Conservation (phyloP, 495 filamentous ascomycete genomes). For the Penicillium chermesinum region DNA sequence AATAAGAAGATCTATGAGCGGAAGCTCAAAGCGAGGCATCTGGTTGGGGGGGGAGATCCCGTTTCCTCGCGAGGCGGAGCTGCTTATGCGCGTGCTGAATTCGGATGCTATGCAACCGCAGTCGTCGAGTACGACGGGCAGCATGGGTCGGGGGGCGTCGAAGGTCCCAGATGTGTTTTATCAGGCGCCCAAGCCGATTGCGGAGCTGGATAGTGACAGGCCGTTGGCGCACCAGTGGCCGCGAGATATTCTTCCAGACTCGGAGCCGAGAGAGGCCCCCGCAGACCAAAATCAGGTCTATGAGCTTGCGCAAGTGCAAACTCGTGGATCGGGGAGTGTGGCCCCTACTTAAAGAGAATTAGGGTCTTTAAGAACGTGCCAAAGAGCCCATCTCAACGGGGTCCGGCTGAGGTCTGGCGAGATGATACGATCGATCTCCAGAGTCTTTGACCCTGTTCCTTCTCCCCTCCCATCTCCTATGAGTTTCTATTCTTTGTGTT, state of each 20-base stretch:
- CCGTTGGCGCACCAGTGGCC: no score
- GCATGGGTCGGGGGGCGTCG: not conserved
- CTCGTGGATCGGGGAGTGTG: not conserved
- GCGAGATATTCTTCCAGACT: not conserved
- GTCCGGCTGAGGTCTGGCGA: no score
- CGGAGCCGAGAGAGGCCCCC: not conserved
- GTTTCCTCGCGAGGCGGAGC: conserved; percentile 70
- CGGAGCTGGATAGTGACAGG: not conserved
- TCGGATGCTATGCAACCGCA: conserved; percentile 1
- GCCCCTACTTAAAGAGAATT: not conserved
- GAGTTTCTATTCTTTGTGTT: no score
- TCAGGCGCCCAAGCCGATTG: not conserved
- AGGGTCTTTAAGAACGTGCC: not conserved
- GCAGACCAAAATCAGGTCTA: not conserved
- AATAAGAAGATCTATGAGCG: conserved; percentile 88
- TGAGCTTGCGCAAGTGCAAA: not conserved
- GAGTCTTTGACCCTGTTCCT: no score
- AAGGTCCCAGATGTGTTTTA: not conserved
- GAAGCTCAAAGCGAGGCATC: conserved; percentile 65
- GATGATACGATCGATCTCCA: no score
- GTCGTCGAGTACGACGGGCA: not conserved
- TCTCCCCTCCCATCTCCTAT: no score
- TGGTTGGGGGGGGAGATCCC: conserved; percentile 72
- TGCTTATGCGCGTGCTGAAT: conserved; percentile 73
- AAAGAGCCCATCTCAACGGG: no score